Evolutionary conservation across 2,329 filamentous ascomycete genomes (phyloP), one percentile per base, ranked within the genome.

Genomic region (Fusarium sororula): DNA sequence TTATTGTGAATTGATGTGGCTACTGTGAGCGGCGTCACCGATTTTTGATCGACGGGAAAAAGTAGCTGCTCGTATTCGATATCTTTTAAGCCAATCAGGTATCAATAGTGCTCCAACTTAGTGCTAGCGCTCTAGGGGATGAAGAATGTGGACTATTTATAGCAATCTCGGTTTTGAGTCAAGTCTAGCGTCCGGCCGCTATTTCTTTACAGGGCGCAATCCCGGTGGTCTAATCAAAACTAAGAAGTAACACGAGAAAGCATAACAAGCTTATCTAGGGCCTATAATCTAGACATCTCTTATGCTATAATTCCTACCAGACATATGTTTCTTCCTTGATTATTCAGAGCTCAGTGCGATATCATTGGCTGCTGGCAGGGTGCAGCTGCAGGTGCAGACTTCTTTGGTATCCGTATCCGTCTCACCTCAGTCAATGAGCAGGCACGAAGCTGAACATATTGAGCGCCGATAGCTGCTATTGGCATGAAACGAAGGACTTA

Each of bases 1-100:
- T 18, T 12, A 24, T 18, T 18, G n/a, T 0, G 15, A 0, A 44
- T 5, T 44, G 41, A 26, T 44, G 9, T 18, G 2, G 1, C n/a
- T 18, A 24, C 24, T 44, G 6, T 26, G 6, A 26, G 15, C 41
- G n/a, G 41, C 4, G 6, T 12, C 6, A 7, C 41, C 15, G n/a
- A 24, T 26, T 44, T 0, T 44, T 18, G n/a, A 24, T 44, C 14
- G 24, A 6, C 5, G 6, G 2, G 1, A 4, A 24, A 18, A 18
- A 44, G 4, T 7, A 24, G 41, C 22, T 42, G 7, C 0, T 17
- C n/a, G 41, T 17, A 42, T 44, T 44, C n/a, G 6, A 44, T 18
- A 12, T 2, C 15, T 24, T 17, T 44, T 18, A 15, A 12, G 41
- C 41, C n/a, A 24, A 44, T 44, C n/a, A 44, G 14, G 17, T 5